Conservation (phyloP, 2,329 filamentous ascomycete species). For the Dothiorella sarmentorum region DNA sequence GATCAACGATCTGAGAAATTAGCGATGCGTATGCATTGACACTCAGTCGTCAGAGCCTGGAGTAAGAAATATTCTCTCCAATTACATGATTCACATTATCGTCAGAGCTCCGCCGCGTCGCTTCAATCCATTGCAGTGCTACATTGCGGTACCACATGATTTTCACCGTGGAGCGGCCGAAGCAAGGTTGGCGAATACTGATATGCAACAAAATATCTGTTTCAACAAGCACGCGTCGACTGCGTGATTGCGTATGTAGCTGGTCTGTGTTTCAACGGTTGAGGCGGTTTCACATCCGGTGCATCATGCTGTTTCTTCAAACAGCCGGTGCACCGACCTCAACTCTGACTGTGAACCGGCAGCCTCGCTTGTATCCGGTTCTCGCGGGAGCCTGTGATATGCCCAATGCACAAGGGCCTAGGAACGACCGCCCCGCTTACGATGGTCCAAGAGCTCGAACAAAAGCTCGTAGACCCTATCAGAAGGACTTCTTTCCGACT, state of each 20-base stretch:
- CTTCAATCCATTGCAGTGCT: background rate
- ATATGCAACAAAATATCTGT: background rate
- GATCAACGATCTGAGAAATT: constrained; percentile 9
- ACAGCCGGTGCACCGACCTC: constrained; percentile 1
- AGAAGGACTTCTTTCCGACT: too few species aligned
- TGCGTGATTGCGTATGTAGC: background rate
- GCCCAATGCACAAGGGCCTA: background rate
- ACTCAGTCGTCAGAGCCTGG: background rate
- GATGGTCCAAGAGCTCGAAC: too few species aligned
- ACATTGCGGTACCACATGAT: background rate
- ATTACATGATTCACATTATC: background rate
- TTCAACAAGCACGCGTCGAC: background rate
- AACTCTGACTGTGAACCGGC: background rate
- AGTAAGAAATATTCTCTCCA: background rate
- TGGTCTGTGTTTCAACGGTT: background rate
- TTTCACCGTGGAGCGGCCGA: background rate
- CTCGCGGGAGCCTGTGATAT: background rate
- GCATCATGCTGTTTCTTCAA: constrained; percentile 1
- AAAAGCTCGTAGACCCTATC: too few species aligned
- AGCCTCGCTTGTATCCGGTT: background rate
- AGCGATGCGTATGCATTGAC: constrained; percentile 2
- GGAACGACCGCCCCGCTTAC: background rate
- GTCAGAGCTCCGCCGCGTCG: background rate
- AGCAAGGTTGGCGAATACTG: background rate
- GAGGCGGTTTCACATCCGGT: constrained; percentile 2